Conservation (phyloP, 2,329 filamentous ascomycete species). For the Alternaria sp. region DNA sequence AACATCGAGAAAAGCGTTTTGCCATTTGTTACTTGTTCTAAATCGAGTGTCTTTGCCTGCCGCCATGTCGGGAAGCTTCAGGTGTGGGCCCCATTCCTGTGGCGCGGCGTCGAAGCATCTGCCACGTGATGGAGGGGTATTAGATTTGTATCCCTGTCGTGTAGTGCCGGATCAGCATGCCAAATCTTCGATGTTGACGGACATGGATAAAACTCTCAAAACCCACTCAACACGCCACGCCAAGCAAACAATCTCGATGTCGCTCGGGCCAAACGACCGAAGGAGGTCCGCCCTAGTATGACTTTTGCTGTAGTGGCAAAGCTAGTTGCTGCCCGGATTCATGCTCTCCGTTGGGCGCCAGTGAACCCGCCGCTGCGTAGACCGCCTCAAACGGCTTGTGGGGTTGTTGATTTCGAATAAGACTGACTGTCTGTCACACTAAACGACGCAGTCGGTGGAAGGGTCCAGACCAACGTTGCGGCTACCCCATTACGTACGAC, state of each 20-base stretch:
- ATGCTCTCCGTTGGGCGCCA: conserved; percentile 1
- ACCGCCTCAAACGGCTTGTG: background rate
- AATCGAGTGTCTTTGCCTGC: conserved; percentile 5
- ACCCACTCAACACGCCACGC: conserved; percentile 3
- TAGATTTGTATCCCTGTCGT: conserved; percentile 2
- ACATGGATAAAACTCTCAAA: conserved; percentile 9
- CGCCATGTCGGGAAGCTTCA: conserved; percentile 5
- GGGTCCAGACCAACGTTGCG: background rate
- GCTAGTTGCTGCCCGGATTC: background rate
- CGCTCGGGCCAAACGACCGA: conserved; percentile 9
- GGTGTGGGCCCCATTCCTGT: background rate
- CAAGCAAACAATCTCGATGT: conserved; percentile 12
- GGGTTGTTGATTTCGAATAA: background rate
- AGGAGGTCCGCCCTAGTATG: background rate
- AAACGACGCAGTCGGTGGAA: background rate
- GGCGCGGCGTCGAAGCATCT: background rate
- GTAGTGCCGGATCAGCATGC: conserved; percentile 10
- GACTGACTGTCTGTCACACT: background rate
- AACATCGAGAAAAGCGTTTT: background rate
- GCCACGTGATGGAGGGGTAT: conserved; percentile 1
- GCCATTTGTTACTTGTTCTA: background rate
- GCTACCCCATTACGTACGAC: background rate
- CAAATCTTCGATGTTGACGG: conserved; percentile 10
- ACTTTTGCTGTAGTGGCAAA: background rate
- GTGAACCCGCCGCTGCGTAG: background rate